A percentile compares a stretch with the other conserved stretches of the same genome.
Conservation (phyloP, 2,329 filamentous ascomycete species). For the Onygenales sp. region DNA sequence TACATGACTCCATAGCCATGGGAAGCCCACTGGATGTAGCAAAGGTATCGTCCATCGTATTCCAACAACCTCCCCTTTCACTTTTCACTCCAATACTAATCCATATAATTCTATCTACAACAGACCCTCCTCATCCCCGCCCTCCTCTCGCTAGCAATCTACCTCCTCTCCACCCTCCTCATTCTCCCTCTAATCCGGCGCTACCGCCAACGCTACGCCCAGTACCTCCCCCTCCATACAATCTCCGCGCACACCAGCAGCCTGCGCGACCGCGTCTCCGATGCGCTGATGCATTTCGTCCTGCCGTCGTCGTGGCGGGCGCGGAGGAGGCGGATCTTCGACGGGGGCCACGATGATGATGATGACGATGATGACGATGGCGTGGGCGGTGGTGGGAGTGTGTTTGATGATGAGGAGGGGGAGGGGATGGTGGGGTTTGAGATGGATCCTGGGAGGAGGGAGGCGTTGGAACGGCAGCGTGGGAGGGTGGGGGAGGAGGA, state of each 20-base stretch:
- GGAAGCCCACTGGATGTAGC: conserved; percentile 4
- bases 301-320: conserved; percentile 30
- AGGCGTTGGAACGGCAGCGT: conserved; percentile 35
- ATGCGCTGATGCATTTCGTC: conserved; percentile 34
- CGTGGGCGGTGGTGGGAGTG: conserved; percentile 19
- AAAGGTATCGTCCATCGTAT: conserved; percentile 4
- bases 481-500: conserved; percentile 34
- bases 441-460: conserved; percentile 40
- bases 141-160: conserved; percentile 59
- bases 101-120: neutral
- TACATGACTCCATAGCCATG: conserved; percentile 4
- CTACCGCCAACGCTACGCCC: conserved; percentile 61
- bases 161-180: conserved; percentile 55
- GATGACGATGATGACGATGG: conserved; percentile 19
- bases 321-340: conserved; percentile 33
- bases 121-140: conserved; percentile 64
- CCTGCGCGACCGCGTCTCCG: conserved; percentile 38
- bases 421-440: conserved; percentile 43
- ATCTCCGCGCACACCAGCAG: conserved; percentile 44
- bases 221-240: conserved; percentile 61
- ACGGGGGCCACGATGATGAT: conserved; percentile 43
- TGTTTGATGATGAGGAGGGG: conserved; percentile 61
- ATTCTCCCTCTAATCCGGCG: conserved; percentile 59
- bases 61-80: neutral
- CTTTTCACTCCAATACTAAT: neutral